Evolutionary conservation across 192 early-diverging fungal genomes (phyloP), one percentile per base, ranked within the genome.

Genomic region (Linderina pennispora): DNA sequence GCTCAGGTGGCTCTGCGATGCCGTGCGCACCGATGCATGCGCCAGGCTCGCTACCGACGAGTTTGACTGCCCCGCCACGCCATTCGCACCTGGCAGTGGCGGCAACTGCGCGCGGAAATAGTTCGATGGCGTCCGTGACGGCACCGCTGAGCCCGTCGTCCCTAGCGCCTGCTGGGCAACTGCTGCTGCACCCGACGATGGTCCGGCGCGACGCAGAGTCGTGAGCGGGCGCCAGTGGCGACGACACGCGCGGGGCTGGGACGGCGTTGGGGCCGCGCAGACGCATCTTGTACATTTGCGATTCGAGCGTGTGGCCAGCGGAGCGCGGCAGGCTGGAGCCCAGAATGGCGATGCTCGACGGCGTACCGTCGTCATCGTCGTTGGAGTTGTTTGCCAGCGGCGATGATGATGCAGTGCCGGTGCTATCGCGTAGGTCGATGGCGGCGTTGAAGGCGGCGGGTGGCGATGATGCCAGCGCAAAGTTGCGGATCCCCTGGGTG

Each of bases 401-500:
- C 8, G 48, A 35, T 8, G 43, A 40, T 28, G 35, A 16, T 19
- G 18, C n/a, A 10, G 20, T 32, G 25, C 23, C 25, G 43, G 25
- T 10, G 8, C 35, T 11, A 17, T 38, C 50, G 23, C 46, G 41
- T 3, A 19, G 23, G 7, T 39, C 53, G 40, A 45, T 46, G 38
- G 45, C 45, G 2, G 42, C 41, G 23, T 65, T 50, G 39, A 74
- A 62, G 15, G 59, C 59, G 0, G 65, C 71, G 1, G 71, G 64
- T 24, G 64, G 64, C 40, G 63, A 66, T 18, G 71, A 62, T 13
- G 63, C 71, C 48, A 74, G 48, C 1, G 63, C 71, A 66, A 74
- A 74, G 59, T 55, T 63, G 44, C 62, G 71, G 38, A 74, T 74
- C 8, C 71, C 63, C 38, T 74, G 64, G 26, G 62, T 74, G 54